Evolutionary conservation across 2,329 filamentous ascomycete species (phyloP).

Genomic region (Cryphonectria radicalis): DNA sequence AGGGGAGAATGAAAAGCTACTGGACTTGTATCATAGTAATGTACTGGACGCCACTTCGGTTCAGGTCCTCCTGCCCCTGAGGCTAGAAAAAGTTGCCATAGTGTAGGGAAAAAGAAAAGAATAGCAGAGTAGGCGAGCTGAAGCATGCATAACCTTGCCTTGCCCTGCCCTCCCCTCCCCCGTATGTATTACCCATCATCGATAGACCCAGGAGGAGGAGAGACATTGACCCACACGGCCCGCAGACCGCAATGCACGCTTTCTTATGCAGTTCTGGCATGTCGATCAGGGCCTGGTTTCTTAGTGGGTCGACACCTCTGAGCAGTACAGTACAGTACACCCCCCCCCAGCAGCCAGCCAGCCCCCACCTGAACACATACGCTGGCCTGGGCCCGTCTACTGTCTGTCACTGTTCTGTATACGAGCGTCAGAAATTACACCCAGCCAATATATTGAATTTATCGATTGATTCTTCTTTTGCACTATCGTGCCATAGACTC

Average conservation of each 20-base stretch:
- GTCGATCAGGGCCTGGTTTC: conserved; percentile 2
- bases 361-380: neutral
- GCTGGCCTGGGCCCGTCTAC: neutral
- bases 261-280: conserved; percentile 3
- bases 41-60: too few species aligned
- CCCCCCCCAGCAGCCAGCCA: neutral
- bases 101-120: neutral
- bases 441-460: neutral
- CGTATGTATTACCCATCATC: neutral
- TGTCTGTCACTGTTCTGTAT: neutral
- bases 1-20: too few species aligned
- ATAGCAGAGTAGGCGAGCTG: neutral
- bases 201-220: neutral
- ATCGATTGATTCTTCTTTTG: neutral
- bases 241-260: neutral
- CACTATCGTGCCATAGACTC: neutral
- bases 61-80: neutral
- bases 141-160: neutral
- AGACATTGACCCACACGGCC: conserved; percentile 6
- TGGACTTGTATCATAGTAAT: too few species aligned
- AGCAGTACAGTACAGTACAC: neutral
- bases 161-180: too few species aligned
- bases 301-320: neutral
- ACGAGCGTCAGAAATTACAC: neutral
- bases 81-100: neutral